These are phyloP conservation scores for Exophiala lecanii-corni DNA, from an alignment of 2,329 filamentous ascomycete genomes.

Conservation along the genomic window DNA sequence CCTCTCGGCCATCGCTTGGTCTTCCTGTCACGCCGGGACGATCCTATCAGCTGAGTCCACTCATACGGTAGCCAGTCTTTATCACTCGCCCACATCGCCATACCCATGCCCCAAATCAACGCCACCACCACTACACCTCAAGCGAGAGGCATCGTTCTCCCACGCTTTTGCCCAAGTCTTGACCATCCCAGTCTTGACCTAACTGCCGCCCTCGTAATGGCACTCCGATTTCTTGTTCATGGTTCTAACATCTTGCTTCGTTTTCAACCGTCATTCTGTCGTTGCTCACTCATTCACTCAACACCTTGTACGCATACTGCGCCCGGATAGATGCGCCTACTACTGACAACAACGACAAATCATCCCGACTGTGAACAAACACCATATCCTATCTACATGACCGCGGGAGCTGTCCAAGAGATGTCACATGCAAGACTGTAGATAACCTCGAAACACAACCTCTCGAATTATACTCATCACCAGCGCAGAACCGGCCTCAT, in stretches of 20 bases:
- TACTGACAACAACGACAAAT: too few species aligned
- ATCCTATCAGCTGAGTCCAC: not conserved
- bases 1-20: not conserved
- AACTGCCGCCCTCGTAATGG: not conserved
- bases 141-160: not conserved
- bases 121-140: not conserved
- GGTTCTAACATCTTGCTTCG: not conserved
- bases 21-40: not conserved
- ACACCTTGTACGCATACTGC: too few species aligned
- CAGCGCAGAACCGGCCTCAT: constrained; percentile 43
- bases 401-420: too few species aligned
- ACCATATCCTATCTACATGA: too few species aligned
- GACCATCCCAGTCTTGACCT: not conserved
- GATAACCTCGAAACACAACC: not conserved
- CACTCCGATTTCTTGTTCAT: not conserved
- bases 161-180: not conserved
- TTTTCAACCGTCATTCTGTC: not conserved
- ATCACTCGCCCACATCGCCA: not conserved
- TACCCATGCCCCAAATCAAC: not conserved
- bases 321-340: too few species aligned
- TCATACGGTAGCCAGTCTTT: not conserved
- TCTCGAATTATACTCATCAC: not conserved
- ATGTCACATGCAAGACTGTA: too few species aligned
- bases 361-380: too few species aligned
- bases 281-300: not conserved